Percentiles rank a stretch among this genome's conserved stretches.
These are phyloP conservation scores for Pichia gijzeniarum DNA, from an alignment of 805 yeast genomes.

Conservation along the genomic window DNA sequence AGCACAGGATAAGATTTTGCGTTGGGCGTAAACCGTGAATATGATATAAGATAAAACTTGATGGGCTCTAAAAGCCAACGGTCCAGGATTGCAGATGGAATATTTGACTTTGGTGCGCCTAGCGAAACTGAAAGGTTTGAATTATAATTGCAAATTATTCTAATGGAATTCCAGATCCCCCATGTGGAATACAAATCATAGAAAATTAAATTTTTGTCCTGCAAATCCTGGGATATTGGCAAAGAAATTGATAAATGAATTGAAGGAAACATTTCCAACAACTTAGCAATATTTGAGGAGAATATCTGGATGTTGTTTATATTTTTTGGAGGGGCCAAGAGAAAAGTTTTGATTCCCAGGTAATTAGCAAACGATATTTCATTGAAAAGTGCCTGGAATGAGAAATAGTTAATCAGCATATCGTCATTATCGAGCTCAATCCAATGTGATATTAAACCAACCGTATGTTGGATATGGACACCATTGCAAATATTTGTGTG, in stretches of 20 bases:
- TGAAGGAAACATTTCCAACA: conserved; percentile 26
- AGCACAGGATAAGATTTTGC: conserved; percentile 60
- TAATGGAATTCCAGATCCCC: conserved; percentile 68
- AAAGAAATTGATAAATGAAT: conserved; percentile 40
- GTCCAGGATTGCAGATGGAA: conserved; percentile 43
- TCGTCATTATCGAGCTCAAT: conserved; percentile 57
- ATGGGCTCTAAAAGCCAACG: conserved; percentile 71
- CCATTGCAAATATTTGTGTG: conserved; percentile 31
- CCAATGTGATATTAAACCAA: conserved; percentile 64
- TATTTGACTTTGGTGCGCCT: conserved; percentile 59
- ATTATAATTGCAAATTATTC: conserved; percentile 50
- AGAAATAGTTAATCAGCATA: conserved; percentile 42
- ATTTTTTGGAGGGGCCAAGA: conserved; percentile 61
- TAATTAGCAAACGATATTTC: conserved; percentile 55
- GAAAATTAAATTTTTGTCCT: conserved; percentile 21
- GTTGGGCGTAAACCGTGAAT: conserved; percentile 51
- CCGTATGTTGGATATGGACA: conserved; percentile 34
- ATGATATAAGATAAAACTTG: conserved; percentile 47
- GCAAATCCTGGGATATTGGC: conserved; percentile 42
- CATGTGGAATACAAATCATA: conserved; percentile 53
- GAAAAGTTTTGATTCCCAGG: conserved; percentile 48
- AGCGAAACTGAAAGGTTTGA: conserved; percentile 59
- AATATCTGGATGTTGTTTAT: conserved; percentile 46
- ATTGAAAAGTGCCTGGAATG: conserved; percentile 49
- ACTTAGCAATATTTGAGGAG: conserved; percentile 34